Conservation (phyloP, 2,329 filamentous ascomycete species). For the Parafenestella ontariensis region DNA sequence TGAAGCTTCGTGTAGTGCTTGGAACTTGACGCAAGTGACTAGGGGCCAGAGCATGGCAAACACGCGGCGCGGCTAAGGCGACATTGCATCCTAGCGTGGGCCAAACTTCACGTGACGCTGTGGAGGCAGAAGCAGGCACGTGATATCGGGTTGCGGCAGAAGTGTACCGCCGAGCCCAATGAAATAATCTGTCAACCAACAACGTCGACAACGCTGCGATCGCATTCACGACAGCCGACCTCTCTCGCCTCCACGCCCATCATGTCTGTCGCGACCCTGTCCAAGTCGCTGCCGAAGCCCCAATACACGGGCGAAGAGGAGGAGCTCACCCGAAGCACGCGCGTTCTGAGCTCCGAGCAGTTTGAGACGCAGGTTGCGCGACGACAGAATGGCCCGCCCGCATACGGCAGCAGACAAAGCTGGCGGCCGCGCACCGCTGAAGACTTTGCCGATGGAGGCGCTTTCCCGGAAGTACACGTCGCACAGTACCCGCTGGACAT, state of each 20-base stretch:
- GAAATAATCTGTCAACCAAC: conserved; percentile 14
- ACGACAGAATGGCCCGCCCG: conserved; percentile 79
- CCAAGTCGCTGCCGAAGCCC: conserved; percentile 83
- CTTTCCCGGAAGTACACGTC: conserved; percentile 91
- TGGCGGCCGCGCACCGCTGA: conserved; percentile 90
- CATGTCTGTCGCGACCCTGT: conserved; percentile 66
- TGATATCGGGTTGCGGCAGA: conserved; percentile 16
- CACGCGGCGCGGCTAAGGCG: not conserved
- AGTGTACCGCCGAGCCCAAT: conserved; percentile 5
- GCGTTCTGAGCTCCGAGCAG: conserved; percentile 80
- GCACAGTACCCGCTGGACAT: conserved; percentile 97
- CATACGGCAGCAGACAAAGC: conserved; percentile 84
- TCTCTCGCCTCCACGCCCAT: conserved; percentile 10
- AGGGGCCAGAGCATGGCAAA: not conserved
- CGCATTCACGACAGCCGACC: conserved; percentile 3
- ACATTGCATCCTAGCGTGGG: not conserved
- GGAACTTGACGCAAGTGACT: not conserved
- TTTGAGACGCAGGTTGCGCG: conserved; percentile 80
- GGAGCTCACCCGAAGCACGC: conserved; percentile 78
- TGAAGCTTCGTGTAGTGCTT: no score
- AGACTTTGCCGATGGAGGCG: conserved; percentile 95
- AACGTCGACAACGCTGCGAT: not conserved
- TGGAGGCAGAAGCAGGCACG: no score
- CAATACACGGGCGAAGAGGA: conserved; percentile 92
- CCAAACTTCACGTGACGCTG: no score